Conservation (phyloP, 805 yeast species). For the Suhomyces tanzawaensis region DNA sequence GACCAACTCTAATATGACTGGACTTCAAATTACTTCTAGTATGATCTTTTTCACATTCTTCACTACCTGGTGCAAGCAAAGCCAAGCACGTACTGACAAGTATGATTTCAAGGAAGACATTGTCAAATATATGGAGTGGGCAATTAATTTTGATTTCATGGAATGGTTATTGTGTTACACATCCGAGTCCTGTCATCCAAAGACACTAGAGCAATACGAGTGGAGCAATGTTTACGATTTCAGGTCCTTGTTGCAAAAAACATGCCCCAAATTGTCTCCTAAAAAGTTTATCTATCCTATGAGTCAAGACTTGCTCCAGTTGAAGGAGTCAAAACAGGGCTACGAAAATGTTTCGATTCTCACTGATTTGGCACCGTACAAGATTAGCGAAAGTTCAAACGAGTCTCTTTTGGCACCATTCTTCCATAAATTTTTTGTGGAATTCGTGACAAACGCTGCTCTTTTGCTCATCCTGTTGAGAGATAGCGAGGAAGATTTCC, state of each 20-base stretch:
- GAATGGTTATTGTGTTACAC: slow-evolving; percentile 63
- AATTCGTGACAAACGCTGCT: slow-evolving; percentile 62
- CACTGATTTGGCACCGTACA: slow-evolving; percentile 24
- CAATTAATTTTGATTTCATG: slow-evolving; percentile 64
- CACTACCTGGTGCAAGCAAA: slow-evolving; percentile 64
- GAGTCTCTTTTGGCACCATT: slow-evolving; percentile 35
- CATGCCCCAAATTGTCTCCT: slow-evolving; percentile 57
- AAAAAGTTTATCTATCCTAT: slow-evolving; percentile 52
- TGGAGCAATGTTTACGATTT: slow-evolving; percentile 59
- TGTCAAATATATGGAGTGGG: slow-evolving; percentile 55
- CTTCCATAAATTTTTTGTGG: slow-evolving; percentile 51
- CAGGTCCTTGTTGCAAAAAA: slow-evolving; percentile 62
- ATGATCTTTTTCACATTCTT: slow-evolving; percentile 55
- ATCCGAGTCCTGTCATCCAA: slow-evolving; percentile 51
- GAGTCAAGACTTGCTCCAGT: slow-evolving; percentile 28
- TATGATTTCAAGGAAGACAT: slow-evolving; percentile 57
- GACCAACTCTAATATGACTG: slow-evolving; percentile 29
- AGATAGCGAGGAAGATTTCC: slow-evolving; percentile 71
- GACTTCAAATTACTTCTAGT: slow-evolving; percentile 44
- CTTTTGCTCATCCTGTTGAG: slow-evolving; percentile 63
- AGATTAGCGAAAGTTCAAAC: slow-evolving; percentile 20
- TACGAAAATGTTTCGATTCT: slow-evolving; percentile 27
- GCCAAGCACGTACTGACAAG: slow-evolving; percentile 36
- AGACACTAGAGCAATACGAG: slow-evolving; percentile 34
- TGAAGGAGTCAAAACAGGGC: slow-evolving; percentile 25